Conservation (phyloP, 768 basidiomycete genomes). For the Leucogyrophana mollusca region DNA sequence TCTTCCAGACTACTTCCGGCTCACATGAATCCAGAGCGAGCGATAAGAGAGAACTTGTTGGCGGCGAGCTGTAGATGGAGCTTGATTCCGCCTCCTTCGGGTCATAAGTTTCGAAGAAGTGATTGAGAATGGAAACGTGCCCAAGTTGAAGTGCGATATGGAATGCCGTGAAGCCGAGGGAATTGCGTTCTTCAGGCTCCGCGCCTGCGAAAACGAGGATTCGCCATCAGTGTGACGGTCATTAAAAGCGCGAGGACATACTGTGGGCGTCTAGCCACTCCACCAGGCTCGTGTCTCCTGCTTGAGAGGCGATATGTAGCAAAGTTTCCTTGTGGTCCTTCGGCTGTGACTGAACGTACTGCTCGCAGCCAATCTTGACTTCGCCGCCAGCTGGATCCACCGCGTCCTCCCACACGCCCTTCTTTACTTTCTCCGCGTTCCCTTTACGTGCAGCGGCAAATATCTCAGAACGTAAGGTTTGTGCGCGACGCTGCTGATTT, state of each 20-base stretch:
- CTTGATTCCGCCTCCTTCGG: constrained; percentile 51
- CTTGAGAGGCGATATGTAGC: constrained; percentile 60
- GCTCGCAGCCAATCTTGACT: constrained; percentile 53
- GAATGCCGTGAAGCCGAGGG: constrained; percentile 56
- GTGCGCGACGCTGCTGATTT: constrained; percentile 46
- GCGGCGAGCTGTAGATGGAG: constrained; percentile 44
- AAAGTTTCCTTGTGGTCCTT: constrained; percentile 66
- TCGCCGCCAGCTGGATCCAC: constrained; percentile 77
- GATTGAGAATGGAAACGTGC: constrained; percentile 48
- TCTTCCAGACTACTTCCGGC: constrained; percentile 62
- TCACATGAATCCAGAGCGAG: constrained; percentile 60
- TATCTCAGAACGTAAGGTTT: constrained; percentile 55
- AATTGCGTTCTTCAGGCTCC: constrained; percentile 69
- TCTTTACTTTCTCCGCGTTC: constrained; percentile 53
- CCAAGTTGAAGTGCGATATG: constrained; percentile 61
- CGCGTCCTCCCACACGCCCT: constrained; percentile 64
- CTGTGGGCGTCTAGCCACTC: constrained; percentile 74
- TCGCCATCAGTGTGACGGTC: constrained; percentile 16
- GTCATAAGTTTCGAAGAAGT: constrained; percentile 62
- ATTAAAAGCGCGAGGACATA: constrained; percentile 36
- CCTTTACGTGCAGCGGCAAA: constrained; percentile 66
- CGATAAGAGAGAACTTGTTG: constrained; percentile 45
- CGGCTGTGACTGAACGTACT: constrained; percentile 44
- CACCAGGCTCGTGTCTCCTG: constrained; percentile 56
- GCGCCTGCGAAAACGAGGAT: constrained; percentile 48